A percentile compares a stretch with the other conserved stretches of the same genome.
These are phyloP conservation scores for Cucurbita moschata DNA, from an alignment of 306 rosid species.

Conservation along the genomic window DNA sequence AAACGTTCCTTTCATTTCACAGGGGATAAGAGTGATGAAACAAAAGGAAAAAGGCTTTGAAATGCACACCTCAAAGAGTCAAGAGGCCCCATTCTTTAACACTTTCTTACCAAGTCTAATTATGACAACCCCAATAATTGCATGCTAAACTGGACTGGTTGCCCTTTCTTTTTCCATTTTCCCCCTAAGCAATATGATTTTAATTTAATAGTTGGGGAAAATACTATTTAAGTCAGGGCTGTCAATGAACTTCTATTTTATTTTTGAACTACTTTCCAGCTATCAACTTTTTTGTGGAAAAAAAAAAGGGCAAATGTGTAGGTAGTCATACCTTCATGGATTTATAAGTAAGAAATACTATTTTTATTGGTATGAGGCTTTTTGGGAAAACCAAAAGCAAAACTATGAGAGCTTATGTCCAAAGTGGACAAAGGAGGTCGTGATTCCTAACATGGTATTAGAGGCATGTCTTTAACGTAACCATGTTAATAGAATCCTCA, in stretches of 20 bases:
- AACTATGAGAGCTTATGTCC: too few relatives aligned
- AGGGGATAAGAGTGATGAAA: too few relatives aligned
- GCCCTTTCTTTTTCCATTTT: not conserved
- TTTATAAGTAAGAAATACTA: too few relatives aligned
- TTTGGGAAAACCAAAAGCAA: too few relatives aligned
- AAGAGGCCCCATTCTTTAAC: not conserved
- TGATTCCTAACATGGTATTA: too few relatives aligned
- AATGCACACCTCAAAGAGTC: not conserved
- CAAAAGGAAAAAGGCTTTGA: not conserved
- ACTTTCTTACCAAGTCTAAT: conserved; percentile 8
- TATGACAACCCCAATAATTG: not conserved
- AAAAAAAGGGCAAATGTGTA: too few relatives aligned
- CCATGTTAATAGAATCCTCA: too few relatives aligned
- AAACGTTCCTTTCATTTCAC: not conserved
- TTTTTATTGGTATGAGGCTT: too few relatives aligned
- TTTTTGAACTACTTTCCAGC: not conserved
- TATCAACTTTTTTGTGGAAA: not conserved
- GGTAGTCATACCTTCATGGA: too few relatives aligned
- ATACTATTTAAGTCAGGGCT: not conserved
- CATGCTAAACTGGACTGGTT: not conserved
- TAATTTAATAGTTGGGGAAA: not conserved
- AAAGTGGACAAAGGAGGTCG: too few relatives aligned
- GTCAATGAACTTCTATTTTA: not conserved
- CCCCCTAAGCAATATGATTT: not conserved
- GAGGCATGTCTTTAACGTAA: too few relatives aligned